A percentile compares a stretch with the other conserved stretches of the same genome.
Evolutionary conservation across 2,329 filamentous ascomycete genomes (phyloP).

Genomic region (Calonectria honghensis): DNA sequence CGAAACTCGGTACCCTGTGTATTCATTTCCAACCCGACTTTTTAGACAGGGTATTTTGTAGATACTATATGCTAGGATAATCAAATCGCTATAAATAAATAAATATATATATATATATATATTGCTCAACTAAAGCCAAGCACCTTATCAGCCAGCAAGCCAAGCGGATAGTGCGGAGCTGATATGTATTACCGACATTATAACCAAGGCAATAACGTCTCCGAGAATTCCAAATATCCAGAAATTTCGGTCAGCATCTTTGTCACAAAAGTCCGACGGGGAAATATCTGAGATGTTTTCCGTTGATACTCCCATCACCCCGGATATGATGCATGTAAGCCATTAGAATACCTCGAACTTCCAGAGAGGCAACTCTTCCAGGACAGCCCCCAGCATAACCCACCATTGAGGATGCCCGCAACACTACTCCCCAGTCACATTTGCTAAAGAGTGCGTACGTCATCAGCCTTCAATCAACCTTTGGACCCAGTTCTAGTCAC

Average conservation of each 20-base stretch:
- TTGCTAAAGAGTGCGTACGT: neutral
- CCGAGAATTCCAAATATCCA: neutral
- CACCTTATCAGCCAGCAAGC: too few species aligned
- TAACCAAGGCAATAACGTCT: conserved; percentile 22
- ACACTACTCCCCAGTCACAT: neutral
- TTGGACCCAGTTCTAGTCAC: neutral
- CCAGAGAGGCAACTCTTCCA: neutral
- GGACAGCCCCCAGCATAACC: neutral
- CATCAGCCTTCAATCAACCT: neutral
- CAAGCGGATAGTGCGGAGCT: neutral
- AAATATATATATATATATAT: too few species aligned
- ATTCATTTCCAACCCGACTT: neutral
- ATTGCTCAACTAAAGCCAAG: neutral
- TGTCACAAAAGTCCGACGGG: neutral
- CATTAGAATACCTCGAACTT: neutral
- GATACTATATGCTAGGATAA: too few species aligned
- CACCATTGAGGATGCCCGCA: neutral
- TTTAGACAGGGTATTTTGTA: too few species aligned
- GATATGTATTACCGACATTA: neutral
- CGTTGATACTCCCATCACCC: neutral
- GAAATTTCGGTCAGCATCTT: neutral
- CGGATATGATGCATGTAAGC: neutral
- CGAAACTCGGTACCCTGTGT: neutral
- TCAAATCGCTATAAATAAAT: too few species aligned
- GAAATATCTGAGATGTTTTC: neutral